Percentiles rank a stretch among this genome's conserved stretches.
These are phyloP conservation scores for Nadsonia commutata DNA, from an alignment of 1,139 yeast species.

Conservation along the genomic window DNA sequence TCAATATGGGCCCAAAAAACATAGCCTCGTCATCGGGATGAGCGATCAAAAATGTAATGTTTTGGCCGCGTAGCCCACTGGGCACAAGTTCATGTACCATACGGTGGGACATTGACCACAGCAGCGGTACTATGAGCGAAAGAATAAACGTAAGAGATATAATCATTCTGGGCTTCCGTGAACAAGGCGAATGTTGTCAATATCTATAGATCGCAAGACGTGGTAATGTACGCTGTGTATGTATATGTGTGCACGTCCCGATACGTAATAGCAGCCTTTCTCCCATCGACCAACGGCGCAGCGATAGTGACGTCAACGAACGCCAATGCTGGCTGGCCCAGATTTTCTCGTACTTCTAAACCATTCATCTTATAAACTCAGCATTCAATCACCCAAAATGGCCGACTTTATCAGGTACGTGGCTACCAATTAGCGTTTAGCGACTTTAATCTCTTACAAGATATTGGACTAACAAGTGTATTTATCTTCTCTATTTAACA, in stretches of 20 bases:
- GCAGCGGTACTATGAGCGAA: background rate
- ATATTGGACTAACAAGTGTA: slow-evolving; percentile 3
- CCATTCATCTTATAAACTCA: background rate
- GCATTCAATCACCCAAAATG: slow-evolving; percentile 10
- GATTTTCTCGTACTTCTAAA: background rate
- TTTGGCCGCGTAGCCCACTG: slow-evolving; percentile 11
- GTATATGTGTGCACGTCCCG: too few species aligned
- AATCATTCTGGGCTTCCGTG: background rate
- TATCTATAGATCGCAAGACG: too few species aligned
- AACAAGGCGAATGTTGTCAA: too few species aligned
- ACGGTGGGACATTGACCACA: background rate
- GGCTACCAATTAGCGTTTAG: background rate
- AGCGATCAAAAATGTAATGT: slow-evolving; percentile 45
- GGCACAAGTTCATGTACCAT: slow-evolving; percentile 7
- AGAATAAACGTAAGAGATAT: background rate
- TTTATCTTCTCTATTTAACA: slow-evolving; percentile 10
- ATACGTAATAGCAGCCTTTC: too few species aligned
- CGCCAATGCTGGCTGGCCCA: too few species aligned
- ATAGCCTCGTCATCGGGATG: slow-evolving; percentile 99
- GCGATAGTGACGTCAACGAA: background rate
- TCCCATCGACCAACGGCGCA: too few species aligned
- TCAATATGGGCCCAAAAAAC: slow-evolving; percentile 81
- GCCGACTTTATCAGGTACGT: slow-evolving; percentile 19
- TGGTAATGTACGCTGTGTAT: too few species aligned
- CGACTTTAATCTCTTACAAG: background rate